phyloP scores from a whole-genome alignment of 805 yeast species.

The Wickerhamiella spandovensis region DNA sequence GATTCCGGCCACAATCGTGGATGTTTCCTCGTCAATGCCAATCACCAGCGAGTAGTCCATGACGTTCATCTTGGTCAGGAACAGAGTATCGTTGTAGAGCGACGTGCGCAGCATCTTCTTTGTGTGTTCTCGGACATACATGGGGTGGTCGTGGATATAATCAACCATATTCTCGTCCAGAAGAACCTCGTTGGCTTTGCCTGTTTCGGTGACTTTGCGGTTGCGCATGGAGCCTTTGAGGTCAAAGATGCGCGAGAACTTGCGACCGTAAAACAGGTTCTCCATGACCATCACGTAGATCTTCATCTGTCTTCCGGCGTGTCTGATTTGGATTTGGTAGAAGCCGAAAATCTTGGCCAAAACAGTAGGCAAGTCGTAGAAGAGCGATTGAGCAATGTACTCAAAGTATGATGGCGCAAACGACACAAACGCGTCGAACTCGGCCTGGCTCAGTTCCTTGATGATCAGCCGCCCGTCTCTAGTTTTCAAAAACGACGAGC shows the following conservation, averaged over 20 bases:
- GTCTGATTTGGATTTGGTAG: slow-evolving; percentile 82
- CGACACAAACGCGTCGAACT: slow-evolving; percentile 82
- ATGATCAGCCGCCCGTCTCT: slow-evolving; percentile 79
- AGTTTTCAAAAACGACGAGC: slow-evolving; percentile 86
- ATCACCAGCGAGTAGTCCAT: slow-evolving; percentile 96
- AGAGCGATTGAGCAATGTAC: slow-evolving; percentile 87
- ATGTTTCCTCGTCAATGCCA: slow-evolving; percentile 59
- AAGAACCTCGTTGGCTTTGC: slow-evolving; percentile 84
- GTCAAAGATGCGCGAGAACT: slow-evolving; percentile 79
- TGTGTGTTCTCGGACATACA: slow-evolving; percentile 85
- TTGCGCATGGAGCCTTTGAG: slow-evolving; percentile 96
- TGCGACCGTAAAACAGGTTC: slow-evolving; percentile 73
- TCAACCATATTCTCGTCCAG: slow-evolving; percentile 98
- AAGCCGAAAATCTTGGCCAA: slow-evolving; percentile 91
- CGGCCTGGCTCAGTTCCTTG: slow-evolving; percentile 77
- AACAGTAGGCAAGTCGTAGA: slow-evolving; percentile 90
- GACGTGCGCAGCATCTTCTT: slow-evolving; percentile 78
- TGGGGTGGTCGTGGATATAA: slow-evolving; percentile 89
- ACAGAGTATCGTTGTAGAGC: slow-evolving; percentile 87
- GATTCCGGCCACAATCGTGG: slow-evolving; percentile 77
- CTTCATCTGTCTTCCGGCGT: slow-evolving; percentile 60
- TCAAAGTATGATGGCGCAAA: slow-evolving; percentile 96
- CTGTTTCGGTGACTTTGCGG: slow-evolving; percentile 92
- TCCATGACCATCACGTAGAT: slow-evolving; percentile 95
- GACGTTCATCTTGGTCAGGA: slow-evolving; percentile 91